Conservation (phyloP, 192 early-diverging fungal species). For the Thamnidium elegans region DNA sequence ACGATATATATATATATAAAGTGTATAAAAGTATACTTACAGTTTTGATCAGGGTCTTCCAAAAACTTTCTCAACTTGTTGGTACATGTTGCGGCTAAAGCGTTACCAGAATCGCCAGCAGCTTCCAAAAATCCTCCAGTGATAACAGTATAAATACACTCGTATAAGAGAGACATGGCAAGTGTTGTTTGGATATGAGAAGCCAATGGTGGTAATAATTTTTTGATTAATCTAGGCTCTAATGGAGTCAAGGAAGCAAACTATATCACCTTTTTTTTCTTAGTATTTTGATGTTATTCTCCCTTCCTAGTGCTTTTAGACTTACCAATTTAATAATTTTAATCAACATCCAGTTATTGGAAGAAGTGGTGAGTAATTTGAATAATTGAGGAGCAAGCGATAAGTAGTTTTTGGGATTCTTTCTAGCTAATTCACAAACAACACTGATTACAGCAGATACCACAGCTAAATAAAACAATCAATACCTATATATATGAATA, state of each 20-base stretch:
- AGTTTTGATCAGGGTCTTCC: conserved; percentile 88
- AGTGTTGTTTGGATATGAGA: conserved; percentile 81
- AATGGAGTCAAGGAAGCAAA: conserved; percentile 89
- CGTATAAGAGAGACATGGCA: conserved; percentile 97
- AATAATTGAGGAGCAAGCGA: conserved; percentile 94
- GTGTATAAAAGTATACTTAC: conserved; percentile 42
- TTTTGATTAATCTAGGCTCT: conserved; percentile 91
- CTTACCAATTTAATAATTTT: conserved; percentile 95
- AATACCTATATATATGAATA: not conserved
- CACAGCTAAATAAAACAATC: conserved; percentile 60
- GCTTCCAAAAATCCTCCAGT: conserved; percentile 82
- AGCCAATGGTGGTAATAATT: conserved; percentile 80
- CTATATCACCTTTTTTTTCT: conserved; percentile 43
- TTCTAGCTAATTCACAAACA: conserved; percentile 91
- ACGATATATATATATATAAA: not conserved
- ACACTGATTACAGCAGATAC: conserved; percentile 92
- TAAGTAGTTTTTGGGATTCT: conserved; percentile 91
- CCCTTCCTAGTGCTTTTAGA: not conserved
- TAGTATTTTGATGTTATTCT: not conserved
- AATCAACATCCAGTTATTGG: conserved; percentile 99
- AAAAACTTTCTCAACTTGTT: conserved; percentile 79
- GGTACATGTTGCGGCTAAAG: conserved; percentile 80
- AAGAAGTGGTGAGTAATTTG: conserved; percentile 81
- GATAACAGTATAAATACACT: conserved; percentile 94
- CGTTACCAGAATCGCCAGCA: conserved; percentile 45